Evolutionary conservation across 192 early-diverging fungal species (phyloP), one percentile per base, ranked within the genome.

Genomic region (Rhizophagus sp.): DNA sequence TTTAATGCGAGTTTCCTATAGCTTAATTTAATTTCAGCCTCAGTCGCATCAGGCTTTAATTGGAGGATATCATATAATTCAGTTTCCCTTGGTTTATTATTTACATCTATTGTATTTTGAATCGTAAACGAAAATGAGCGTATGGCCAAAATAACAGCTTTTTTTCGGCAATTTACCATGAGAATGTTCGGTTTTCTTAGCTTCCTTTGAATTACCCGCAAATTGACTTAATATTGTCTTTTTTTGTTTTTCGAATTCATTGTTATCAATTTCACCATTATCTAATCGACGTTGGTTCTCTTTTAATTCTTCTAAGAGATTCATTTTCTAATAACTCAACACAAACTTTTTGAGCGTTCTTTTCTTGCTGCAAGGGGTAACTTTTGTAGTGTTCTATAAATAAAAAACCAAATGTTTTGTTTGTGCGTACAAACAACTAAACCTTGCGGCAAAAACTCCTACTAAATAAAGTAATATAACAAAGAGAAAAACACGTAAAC

Each of bases 1-100:
- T 95, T 95, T 65, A 97, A 85, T 17, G 97, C 97, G 44, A 97
- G 88, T 83, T 97, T 99, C 67, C 94, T 84, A 90, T 97, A 97
- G 13, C 95, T 95, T 87, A 97, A 98, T 86, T 97, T 98, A 81
- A 99, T 87, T 65, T 97, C 94, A 69, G 84, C 61, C 24, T 97
- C 96, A 76, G 88, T 88, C 67, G 93, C 94, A 17, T 67, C 72
- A 19, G 95, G 92, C 39, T 83, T 66, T 61, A 97, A 94, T 71
- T 90, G 96, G 36, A 99, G 89, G 12, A 90, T 75, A 63, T 97
- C 96, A 87, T 99, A 99, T 65, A 93, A 88, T 79, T 94, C 96
- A 78, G 95, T 96, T 80, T 96, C 94, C 52, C 79, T 83, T 47
- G 82, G 82, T 84, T 86, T 88, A 69, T 34, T 69, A 69, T 34